These are phyloP conservation scores for Omphalotus olearius DNA, from an alignment of 1,284 basidiomycete species.

Conservation along the genomic window DNA sequence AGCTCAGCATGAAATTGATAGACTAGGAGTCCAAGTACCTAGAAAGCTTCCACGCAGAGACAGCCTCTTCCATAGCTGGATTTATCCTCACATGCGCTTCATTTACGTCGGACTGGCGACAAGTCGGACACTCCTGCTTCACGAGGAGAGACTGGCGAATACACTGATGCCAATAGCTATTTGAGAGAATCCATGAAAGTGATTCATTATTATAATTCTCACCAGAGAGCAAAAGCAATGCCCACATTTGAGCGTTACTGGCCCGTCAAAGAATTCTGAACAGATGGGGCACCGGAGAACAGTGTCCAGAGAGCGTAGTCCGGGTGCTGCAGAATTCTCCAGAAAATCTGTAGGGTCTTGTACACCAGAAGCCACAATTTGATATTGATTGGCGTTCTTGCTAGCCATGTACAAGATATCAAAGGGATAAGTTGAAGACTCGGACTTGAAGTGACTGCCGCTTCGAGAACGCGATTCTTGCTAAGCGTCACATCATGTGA, in stretches of 20 bases:
- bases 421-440: too few species aligned
- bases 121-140: conserved; percentile 64
- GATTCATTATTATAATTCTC: conserved; percentile 22
- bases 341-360: conserved; percentile 70
- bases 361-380: conserved; percentile 30
- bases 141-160: conserved; percentile 50
- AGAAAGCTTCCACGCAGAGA: conserved; percentile 57
- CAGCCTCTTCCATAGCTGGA: conserved; percentile 52
- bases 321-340: conserved; percentile 32
- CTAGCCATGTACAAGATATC: not conserved
- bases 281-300: conserved; percentile 70
- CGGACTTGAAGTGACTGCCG: too few species aligned
- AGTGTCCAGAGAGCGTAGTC: conserved; percentile 57
- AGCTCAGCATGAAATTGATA: not conserved
- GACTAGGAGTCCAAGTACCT: conserved; percentile 40
- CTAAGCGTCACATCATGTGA: too few species aligned
- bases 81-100: conserved; percentile 61
- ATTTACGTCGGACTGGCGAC: conserved; percentile 44
- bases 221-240: conserved; percentile 78
- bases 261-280: conserved; percentile 63
- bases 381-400: not conserved
- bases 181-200: not conserved
- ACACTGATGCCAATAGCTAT: conserved; percentile 40
- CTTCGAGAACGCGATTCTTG: too few species aligned
- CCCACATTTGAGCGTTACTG: conserved; percentile 65